These are phyloP conservation scores for Tylopilus sp. DNA, from an alignment of 768 basidiomycete species.

Conservation along the genomic window DNA sequence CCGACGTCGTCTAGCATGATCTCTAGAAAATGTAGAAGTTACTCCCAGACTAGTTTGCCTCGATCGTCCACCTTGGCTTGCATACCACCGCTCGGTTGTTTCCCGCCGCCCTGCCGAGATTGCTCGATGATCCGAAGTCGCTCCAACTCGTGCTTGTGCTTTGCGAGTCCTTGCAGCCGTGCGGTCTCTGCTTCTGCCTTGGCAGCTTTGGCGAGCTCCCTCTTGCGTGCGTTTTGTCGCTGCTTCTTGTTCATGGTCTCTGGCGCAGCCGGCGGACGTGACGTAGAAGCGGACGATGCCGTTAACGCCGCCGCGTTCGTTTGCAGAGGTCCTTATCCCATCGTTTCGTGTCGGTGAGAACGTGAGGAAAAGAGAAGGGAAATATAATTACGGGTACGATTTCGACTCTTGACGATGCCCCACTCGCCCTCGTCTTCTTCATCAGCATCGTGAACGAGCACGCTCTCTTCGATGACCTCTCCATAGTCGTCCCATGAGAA, in stretches of 20 bases:
- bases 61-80: slow-evolving; percentile 52
- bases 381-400: slow-evolving; percentile 39
- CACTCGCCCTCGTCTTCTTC: slow-evolving; percentile 74
- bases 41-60: slow-evolving; percentile 60
- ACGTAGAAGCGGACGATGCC: slow-evolving; percentile 6
- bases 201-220: slow-evolving; percentile 54
- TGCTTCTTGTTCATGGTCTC: slow-evolving; percentile 63
- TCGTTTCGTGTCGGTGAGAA: neutral
- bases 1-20: neutral
- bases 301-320: slow-evolving; percentile 7
- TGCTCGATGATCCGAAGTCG: slow-evolving; percentile 47
- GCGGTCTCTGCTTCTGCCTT: slow-evolving; percentile 54
- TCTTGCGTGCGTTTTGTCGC: slow-evolving; percentile 60
- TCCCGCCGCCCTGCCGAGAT: slow-evolving; percentile 25
- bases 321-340: slow-evolving; percentile 13
- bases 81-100: slow-evolving; percentile 53
- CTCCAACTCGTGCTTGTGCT: slow-evolving; percentile 62
- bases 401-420: slow-evolving; percentile 67
- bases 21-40: slow-evolving; percentile 2
- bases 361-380: neutral
- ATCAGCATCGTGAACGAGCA: slow-evolving; percentile 54
- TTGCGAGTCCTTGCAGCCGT: slow-evolving; percentile 47
- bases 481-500: slow-evolving; percentile 81
- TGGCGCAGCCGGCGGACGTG: slow-evolving; percentile 32
- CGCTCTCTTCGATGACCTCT: slow-evolving; percentile 43